phyloP scores from a whole-genome alignment of 495 filamentous ascomycete genomes.

The Penicillium odoratum region DNA sequence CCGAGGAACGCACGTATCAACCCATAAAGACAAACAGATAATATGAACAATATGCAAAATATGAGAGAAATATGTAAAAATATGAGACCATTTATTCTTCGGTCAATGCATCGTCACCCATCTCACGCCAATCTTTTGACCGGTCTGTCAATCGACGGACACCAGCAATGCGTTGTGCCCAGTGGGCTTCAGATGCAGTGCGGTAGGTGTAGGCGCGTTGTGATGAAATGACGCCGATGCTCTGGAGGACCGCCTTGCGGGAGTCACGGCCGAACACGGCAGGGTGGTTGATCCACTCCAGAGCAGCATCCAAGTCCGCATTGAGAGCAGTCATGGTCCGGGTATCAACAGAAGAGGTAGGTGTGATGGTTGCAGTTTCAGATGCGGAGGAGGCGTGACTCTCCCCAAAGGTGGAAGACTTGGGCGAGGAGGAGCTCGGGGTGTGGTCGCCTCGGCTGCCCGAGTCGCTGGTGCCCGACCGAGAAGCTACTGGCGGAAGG shows the following conservation, averaged over 20 bases:
- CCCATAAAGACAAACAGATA: slow-evolving; percentile 7
- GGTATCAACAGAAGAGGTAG: slow-evolving; percentile 71
- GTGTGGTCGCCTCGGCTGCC: slow-evolving; percentile 38
- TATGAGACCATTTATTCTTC: slow-evolving; percentile 59
- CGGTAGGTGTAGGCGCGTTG: slow-evolving; percentile 95
- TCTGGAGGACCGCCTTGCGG: slow-evolving; percentile 92
- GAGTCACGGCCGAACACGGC: slow-evolving; percentile 95
- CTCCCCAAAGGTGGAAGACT: slow-evolving; percentile 46
- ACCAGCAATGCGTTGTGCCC: slow-evolving; percentile 77
- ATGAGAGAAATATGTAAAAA: slow-evolving; percentile 5
- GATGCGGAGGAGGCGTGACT: slow-evolving; percentile 39
- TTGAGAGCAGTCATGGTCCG: slow-evolving; percentile 84
- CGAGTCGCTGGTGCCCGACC: slow-evolving; percentile 35
- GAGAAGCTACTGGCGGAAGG: slow-evolving; percentile 60
- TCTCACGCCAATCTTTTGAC: slow-evolving; percentile 83
- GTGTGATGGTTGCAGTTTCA: slow-evolving; percentile 59
- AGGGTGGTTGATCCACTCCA: slow-evolving; percentile 99
- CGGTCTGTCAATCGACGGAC: slow-evolving; percentile 75
- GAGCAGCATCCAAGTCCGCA: slow-evolving; percentile 81
- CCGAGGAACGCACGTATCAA: slow-evolving; percentile 6
- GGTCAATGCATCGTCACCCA: slow-evolving; percentile 78
- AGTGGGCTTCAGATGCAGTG: slow-evolving; percentile 78
- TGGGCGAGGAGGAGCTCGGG: slow-evolving; percentile 40
- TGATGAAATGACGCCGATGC: slow-evolving; percentile 92
- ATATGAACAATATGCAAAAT: slow-evolving; percentile 10